phyloP scores from a whole-genome alignment of 306 rosid genomes.

The Alnus glutinosa region DNA sequence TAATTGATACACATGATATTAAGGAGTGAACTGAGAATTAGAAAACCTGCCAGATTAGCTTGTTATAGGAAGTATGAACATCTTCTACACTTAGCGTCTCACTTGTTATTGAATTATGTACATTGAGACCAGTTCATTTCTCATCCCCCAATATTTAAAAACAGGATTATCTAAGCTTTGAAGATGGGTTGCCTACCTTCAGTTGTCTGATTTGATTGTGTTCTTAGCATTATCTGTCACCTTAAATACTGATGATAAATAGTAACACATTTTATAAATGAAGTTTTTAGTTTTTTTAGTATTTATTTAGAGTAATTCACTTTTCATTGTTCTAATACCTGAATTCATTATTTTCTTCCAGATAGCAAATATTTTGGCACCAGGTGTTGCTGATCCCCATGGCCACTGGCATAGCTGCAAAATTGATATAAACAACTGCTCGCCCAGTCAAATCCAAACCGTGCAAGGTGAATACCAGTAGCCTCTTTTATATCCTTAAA shows the following conservation, averaged over 20 bases:
- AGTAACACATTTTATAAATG: not conserved
- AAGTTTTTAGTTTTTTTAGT: too few species aligned
- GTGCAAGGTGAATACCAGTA: conserved; percentile 63
- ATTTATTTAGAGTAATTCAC: not conserved
- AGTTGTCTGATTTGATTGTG: not conserved
- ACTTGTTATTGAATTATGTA: not conserved
- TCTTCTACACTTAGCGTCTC: not conserved
- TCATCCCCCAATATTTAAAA: not conserved
- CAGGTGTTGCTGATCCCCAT: conserved; percentile 87
- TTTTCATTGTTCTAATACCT: conserved; percentile 20
- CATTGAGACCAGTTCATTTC: not conserved
- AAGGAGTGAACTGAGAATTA: not conserved
- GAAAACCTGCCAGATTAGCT: not conserved
- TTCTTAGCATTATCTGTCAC: not conserved
- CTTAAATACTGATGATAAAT: not conserved
- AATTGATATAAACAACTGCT: conserved; percentile 72
- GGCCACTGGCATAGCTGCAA: conserved; percentile 84
- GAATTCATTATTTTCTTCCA: conserved; percentile 33
- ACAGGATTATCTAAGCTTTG: not conserved
- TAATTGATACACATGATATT: not conserved
- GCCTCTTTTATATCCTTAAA: not conserved
- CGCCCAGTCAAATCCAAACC: conserved; percentile 56
- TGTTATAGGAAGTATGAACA: not conserved
- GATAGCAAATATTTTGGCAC: conserved; percentile 88
- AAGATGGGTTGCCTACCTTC: not conserved